These are phyloP conservation scores for Verbena officinalis DNA, from an alignment of 257 asterid species.

Conservation along the genomic window DNA sequence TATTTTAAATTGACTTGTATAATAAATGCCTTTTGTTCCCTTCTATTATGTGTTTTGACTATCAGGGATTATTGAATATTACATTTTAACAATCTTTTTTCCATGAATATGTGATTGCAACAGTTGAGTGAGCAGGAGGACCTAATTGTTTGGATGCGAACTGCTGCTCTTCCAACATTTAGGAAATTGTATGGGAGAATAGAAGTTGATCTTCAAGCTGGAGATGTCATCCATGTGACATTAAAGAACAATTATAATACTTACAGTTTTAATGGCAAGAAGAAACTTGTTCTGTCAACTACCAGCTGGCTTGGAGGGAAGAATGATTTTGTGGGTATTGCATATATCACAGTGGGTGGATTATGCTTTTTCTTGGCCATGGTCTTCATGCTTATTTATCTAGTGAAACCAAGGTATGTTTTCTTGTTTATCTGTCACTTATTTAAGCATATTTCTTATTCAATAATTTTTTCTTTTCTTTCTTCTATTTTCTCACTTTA, in stretches of 20 bases:
- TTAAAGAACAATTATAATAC: conserved; percentile 68
- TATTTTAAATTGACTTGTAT: conserved; percentile 7
- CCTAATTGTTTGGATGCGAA: conserved; percentile 95
- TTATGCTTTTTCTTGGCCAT: conserved; percentile 73
- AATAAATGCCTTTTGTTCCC: background rate
- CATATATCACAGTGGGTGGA: conserved; percentile 84
- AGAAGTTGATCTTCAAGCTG: conserved; percentile 61
- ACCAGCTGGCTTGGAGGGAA: conserved; percentile 94
- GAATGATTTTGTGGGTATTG: conserved; percentile 81
- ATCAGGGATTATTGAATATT: too few species aligned
- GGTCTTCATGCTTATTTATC: conserved; percentile 62
- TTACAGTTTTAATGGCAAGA: conserved; percentile 82
- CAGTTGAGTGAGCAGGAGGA: conserved; percentile 82
- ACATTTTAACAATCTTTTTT: conserved; percentile 17
- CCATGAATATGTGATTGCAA: conserved; percentile 31
- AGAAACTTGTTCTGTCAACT: conserved; percentile 89
- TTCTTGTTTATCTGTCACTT: background rate
- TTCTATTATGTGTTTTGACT: background rate
- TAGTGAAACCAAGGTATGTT: conserved; percentile 74
- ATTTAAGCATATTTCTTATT: too few species aligned
- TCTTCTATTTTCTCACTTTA: too few species aligned
- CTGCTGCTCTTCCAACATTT: conserved; percentile 93
- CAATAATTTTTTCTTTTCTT: too few species aligned
- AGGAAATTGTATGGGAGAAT: conserved; percentile 82
- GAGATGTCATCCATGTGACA: conserved; percentile 56